Conservation (phyloP, 2,329 filamentous ascomycete species). For the Claviceps sp. region DNA sequence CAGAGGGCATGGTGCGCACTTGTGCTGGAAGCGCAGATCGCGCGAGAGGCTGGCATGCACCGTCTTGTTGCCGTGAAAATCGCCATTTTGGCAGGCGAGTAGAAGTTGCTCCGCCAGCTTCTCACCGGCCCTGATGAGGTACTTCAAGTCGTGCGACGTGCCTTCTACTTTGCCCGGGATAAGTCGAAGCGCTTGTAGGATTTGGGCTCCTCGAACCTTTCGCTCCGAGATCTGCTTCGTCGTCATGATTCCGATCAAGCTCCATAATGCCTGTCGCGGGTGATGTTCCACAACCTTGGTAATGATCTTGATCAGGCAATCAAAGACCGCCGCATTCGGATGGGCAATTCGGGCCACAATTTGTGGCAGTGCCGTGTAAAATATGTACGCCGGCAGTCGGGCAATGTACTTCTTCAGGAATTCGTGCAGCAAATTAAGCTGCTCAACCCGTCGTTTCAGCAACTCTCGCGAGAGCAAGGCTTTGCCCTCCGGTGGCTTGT, state of each 20-base stretch:
- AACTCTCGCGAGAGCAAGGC: slow-evolving; percentile 39
- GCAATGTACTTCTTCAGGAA: slow-evolving; percentile 69
- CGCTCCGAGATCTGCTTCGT: slow-evolving; percentile 60
- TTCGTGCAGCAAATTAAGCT: slow-evolving; percentile 55
- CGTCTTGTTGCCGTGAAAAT: slow-evolving; percentile 54
- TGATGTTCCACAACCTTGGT: slow-evolving; percentile 75
- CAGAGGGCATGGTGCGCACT: slow-evolving; percentile 66
- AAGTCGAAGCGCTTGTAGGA: slow-evolving; percentile 36
- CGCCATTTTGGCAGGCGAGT: slow-evolving; percentile 62
- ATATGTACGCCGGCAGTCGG: slow-evolving; percentile 60
- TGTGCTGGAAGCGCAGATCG: slow-evolving; percentile 74
- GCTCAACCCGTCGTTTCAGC: slow-evolving; percentile 43
- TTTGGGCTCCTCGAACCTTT: slow-evolving; percentile 34
- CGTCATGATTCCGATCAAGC: slow-evolving; percentile 73
- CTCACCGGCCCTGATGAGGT: slow-evolving; percentile 64
- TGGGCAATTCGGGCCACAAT: slow-evolving; percentile 94
- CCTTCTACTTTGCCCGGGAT: slow-evolving; percentile 38
- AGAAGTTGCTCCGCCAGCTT: slow-evolving; percentile 73
- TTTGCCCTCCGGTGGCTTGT: slow-evolving; percentile 45
- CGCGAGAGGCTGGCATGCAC: slow-evolving; percentile 59
- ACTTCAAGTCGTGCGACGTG: slow-evolving; percentile 46
- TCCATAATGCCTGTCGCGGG: slow-evolving; percentile 87
- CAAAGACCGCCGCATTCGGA: slow-evolving; percentile 63
- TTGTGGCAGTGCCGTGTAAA: slow-evolving; percentile 76
- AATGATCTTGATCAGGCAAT: slow-evolving; percentile 65